Evolutionary conservation across 1,139 yeast genomes (phyloP), one percentile per base, ranked within the genome.

Genomic region (Meyerozyma smithsonii): DNA sequence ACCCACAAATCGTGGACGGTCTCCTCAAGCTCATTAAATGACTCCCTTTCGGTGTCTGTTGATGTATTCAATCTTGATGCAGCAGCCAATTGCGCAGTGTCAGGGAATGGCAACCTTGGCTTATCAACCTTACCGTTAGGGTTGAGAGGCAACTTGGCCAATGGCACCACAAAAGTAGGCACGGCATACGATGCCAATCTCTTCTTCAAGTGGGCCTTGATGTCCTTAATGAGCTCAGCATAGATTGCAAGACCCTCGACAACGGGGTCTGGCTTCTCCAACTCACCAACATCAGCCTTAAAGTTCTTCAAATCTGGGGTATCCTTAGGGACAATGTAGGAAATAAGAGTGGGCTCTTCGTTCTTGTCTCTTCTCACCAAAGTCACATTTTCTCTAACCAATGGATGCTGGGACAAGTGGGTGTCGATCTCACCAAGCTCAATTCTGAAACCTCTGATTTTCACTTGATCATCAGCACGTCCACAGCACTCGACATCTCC

Each of bases 81-180:
- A 11, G 81, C 77, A 18, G 79, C 77, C 47, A 92, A 69, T 63
- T 90, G 97, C 23, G 85, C 92, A 28, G 88, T 76, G 44, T 86
- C 88, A 41, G 99, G 99, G 77, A 86, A 88, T 39, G 97, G 97
- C 49, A 92, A 72, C 55, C 92, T 90, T 28, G 97, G 98, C 66
- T 94, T 94, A 64, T 94, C 99, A 40, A 94, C 89, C 64, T 94
- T 94, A 55, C 99, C 99, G 59, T 94, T 94, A 42, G 99, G 99
- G 63, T 94, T 94, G 63, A 94, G 72, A 15, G 98, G 98, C 57
- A 94, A 68, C 56, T 81, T 82, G 24, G 74, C 73, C 69, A 94
- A 72, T 20, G 97, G 97, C 39, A 94, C 92, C 55, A 92, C 81
- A 34, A 92, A 73, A 1, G 96, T 75, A 38, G 99, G 98, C 39